Conservation (phyloP, 2,329 filamentous ascomycete genomes). For the Alternaria solani region DNA sequence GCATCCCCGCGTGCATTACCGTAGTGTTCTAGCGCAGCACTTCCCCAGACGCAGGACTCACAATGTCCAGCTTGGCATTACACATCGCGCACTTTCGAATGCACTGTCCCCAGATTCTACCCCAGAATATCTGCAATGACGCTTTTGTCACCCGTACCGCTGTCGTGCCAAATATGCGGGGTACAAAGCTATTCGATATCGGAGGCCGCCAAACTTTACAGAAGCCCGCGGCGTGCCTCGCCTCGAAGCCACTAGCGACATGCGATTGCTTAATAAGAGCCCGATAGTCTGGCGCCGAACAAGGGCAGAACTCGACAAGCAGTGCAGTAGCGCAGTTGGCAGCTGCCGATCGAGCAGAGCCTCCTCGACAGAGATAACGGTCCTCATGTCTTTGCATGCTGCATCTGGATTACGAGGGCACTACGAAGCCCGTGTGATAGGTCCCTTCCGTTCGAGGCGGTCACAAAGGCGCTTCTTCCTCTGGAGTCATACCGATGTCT, state of each 20-base stretch:
- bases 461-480: not conserved
- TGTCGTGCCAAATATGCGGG: slow-evolving; percentile 3
- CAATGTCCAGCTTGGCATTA: slow-evolving; percentile 15
- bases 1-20: slow-evolving; percentile 3
- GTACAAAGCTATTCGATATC: not conserved
- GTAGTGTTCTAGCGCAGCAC: not conserved
- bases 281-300: not conserved
- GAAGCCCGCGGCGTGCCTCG: slow-evolving; percentile 5
- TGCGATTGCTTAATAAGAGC: not conserved
- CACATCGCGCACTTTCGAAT: slow-evolving; percentile 10
- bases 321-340: slow-evolving; percentile 10
- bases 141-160: not conserved
- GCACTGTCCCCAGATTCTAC: slow-evolving; percentile 13
- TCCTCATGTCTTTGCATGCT: not conserved
- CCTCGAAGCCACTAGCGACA: not conserved
- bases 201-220: not conserved
- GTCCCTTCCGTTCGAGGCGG: not conserved
- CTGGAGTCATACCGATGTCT: not conserved
- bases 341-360: slow-evolving; percentile 12
- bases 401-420: not conserved
- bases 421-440: not conserved
- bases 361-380: slow-evolving; percentile 6
- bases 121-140: slow-evolving; percentile 9
- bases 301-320: not conserved
- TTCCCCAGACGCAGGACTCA: not conserved